Conservation (phyloP, 768 basidiomycete species). For the Epithele typhae region DNA sequence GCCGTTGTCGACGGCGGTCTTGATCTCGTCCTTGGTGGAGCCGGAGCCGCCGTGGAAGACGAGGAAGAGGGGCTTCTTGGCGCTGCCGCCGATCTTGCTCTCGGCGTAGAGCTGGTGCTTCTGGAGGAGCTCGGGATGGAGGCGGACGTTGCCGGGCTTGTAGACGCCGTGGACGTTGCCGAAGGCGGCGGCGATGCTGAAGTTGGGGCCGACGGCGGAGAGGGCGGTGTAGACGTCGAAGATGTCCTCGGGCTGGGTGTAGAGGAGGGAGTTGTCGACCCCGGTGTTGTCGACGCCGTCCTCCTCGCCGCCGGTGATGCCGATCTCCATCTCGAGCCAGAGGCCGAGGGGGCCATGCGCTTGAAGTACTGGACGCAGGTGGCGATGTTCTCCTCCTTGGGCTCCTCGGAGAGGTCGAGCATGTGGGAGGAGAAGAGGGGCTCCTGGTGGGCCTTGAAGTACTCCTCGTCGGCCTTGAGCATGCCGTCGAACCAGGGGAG, state of each 20-base stretch:
- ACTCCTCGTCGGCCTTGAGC: slow-evolving; percentile 93
- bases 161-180: slow-evolving; percentile 99
- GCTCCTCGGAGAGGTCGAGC: slow-evolving; percentile 93
- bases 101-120: slow-evolving; percentile 84
- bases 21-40: slow-evolving; percentile 94
- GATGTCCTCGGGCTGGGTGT: slow-evolving; percentile 97
- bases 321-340: slow-evolving; percentile 99
- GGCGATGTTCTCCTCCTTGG: slow-evolving; percentile 91
- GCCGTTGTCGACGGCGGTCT: slow-evolving; percentile 83
- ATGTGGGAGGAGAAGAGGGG: slow-evolving; percentile 96
- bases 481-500: slow-evolving; percentile 99
- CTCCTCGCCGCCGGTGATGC: slow-evolving; percentile 99
- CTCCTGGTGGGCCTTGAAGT: slow-evolving; percentile 85
- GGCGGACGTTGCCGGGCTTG: slow-evolving; percentile 96
- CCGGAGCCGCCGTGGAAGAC: slow-evolving; percentile 99
- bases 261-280: slow-evolving; percentile 89
- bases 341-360: slow-evolving; percentile 87
- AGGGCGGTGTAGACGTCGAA: slow-evolving; percentile 89
- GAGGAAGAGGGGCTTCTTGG: slow-evolving; percentile 84
- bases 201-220: slow-evolving; percentile 81
- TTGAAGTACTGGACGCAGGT: slow-evolving; percentile 93
- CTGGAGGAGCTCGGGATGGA: slow-evolving; percentile 85
- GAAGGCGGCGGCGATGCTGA: slow-evolving; percentile 97
- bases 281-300: slow-evolving; percentile 98
- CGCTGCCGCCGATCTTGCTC: slow-evolving; percentile 58